These are phyloP conservation scores for Bipolaris gigantea DNA, from an alignment of 2,329 filamentous ascomycete genomes.

Conservation along the genomic window DNA sequence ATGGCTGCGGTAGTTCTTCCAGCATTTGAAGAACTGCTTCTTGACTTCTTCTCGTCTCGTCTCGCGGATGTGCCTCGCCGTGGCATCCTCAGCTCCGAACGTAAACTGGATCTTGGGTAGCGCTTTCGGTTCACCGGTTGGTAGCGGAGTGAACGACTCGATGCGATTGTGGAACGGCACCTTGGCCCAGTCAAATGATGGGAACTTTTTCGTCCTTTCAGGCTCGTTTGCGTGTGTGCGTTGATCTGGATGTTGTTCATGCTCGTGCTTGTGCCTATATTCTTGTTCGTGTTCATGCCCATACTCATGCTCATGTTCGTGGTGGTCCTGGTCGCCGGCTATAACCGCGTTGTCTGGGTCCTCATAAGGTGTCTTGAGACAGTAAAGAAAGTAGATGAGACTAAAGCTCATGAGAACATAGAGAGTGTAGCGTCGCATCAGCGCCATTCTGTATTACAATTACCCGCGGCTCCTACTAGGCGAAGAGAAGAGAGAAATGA, in stretches of 20 bases:
- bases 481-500: constrained; percentile 1
- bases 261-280: not conserved
- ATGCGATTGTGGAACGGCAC: constrained; percentile 48
- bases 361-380: constrained; percentile 42
- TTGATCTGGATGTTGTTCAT: constrained; percentile 6
- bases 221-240: not conserved
- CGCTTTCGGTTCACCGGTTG: constrained; percentile 40
- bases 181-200: constrained; percentile 45
- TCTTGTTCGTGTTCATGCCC: constrained; percentile 11
- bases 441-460: constrained; percentile 41
- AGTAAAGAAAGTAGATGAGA: constrained; percentile 44
- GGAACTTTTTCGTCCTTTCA: constrained; percentile 8
- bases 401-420: constrained; percentile 40
- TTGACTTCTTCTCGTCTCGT: constrained; percentile 44
- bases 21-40: constrained; percentile 49
- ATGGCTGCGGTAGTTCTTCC: constrained; percentile 49
- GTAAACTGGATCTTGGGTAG: constrained; percentile 50
- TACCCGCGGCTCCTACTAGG: constrained; percentile 9
- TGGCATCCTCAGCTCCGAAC: constrained; percentile 44
- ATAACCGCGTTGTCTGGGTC: constrained; percentile 1
- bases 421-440: constrained; percentile 43
- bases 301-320: constrained; percentile 6
- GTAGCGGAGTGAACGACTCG: constrained; percentile 41
- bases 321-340: constrained; percentile 11
- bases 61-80: constrained; percentile 39